Evolutionary conservation across 2,329 filamentous ascomycete genomes (phyloP).

Genomic region (Claviceps capensis): DNA sequence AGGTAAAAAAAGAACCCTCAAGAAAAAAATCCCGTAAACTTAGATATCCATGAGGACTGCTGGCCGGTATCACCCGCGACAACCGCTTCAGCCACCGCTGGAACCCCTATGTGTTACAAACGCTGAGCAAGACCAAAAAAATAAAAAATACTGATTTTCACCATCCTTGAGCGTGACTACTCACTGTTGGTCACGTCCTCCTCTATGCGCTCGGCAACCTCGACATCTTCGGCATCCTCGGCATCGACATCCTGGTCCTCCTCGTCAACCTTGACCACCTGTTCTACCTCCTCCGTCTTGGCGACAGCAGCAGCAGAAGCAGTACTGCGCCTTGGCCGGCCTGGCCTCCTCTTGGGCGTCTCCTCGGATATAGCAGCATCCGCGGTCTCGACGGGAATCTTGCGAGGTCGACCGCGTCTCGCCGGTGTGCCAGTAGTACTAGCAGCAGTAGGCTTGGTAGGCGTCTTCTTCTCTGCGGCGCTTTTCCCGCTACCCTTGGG

Average conservation of each 20-base stretch:
- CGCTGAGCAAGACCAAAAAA: neutral
- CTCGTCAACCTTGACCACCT: neutral
- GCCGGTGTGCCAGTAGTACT: conserved; percentile 5
- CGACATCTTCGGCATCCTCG: conserved; percentile 12
- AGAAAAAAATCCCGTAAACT: conserved; percentile 2
- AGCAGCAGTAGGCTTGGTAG: conserved; percentile 8
- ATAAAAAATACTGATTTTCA: neutral
- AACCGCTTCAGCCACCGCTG: conserved; percentile 1
- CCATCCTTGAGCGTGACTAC: conserved; percentile 5
- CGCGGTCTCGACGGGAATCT: conserved; percentile 15
- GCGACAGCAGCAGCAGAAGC: neutral
- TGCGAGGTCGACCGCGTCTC: conserved; percentile 16
- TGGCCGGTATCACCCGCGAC: neutral
- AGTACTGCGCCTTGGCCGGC: conserved; percentile 1
- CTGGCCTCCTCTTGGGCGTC: conserved; percentile 8
- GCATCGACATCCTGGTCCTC: conserved; percentile 3
- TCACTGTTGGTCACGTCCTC: conserved; percentile 7
- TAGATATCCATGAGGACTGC: conserved; percentile 4
- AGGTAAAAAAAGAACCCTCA: neutral
- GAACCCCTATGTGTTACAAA: neutral
- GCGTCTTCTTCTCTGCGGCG: conserved; percentile 7
- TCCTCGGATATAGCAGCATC: conserved; percentile 7
- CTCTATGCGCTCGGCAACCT: conserved; percentile 9
- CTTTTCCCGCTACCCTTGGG: conserved; percentile 28
- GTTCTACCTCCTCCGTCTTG: neutral